Evolutionary conservation across 176 grass and related monocot species (phyloP), one percentile per base, ranked within the genome.

Genomic region (Pontederia crassipes): DNA sequence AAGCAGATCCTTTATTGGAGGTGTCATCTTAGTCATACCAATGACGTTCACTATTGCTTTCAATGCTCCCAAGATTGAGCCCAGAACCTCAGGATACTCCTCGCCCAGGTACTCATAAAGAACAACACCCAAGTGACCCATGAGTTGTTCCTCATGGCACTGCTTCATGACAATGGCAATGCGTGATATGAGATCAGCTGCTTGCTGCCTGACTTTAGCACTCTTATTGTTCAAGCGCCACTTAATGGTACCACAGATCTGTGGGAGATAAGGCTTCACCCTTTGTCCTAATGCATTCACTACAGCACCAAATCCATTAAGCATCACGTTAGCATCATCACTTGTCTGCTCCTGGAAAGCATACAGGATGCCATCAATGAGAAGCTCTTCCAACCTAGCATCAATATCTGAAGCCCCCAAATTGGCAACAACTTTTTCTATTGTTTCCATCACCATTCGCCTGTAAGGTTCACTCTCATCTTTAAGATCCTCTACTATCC

Each of bases 261-360:
- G 87, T 61, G 93, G 93, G 57, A 97, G 84, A 64, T 97, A 97
- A 40, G 84, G 84, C 53, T 97, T 97, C 45, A 97, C 93, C 66
- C 83, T 82, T 51, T 97, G 83, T n/a, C 87, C 84, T 9, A 97
- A 71, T 48, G 93, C 78, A 78, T 97, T 97, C 17, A 92, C 93
- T 40, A 97, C 87, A 67, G 93, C 93, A 67, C 93, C 93, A 78
- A 97, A 97, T 57, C 88, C 88, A 82, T 98, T 98, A 79, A 98
- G 87, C 93, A 98, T 98, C 52, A 98, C 93, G 88, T 98, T 98
- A 0, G 93, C 84, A 89, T 98, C 93, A 79, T 98, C 93, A 69
- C 93, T 98, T 55, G 93, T 98, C 49, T 98, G 93, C 79, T 98
- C 88, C 81, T 98, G 93, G 80, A 98, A 98, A 51, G 93, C 87